A percentile compares a stretch with the other conserved stretches of the same genome.
Conservation (phyloP, 2,329 filamentous ascomycete species). For the Paraphoma chrysanthemicola region DNA sequence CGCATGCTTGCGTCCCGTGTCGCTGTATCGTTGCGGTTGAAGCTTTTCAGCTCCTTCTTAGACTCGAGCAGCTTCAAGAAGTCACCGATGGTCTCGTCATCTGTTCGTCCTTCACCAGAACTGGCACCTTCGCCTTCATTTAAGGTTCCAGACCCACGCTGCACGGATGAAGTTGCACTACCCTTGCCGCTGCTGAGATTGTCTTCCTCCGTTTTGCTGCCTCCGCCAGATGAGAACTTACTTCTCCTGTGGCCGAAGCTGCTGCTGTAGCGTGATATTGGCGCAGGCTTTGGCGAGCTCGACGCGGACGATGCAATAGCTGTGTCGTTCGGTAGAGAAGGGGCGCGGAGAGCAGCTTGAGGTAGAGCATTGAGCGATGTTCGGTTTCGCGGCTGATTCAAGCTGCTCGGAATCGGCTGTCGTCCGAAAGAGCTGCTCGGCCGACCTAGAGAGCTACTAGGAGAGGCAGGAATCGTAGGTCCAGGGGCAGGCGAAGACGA, state of each 20-base stretch:
- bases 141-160: constrained; percentile 80
- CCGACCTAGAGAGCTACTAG: constrained; percentile 56
- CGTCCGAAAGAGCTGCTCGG: constrained; percentile 32
- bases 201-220: constrained; percentile 75
- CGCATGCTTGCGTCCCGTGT: constrained; percentile 73
- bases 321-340: constrained; percentile 67
- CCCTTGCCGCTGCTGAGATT: constrained; percentile 82
- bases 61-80: constrained; percentile 89
- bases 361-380: constrained; percentile 78
- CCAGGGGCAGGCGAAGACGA: constrained; percentile 78
- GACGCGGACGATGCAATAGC: constrained; percentile 70
- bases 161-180: constrained; percentile 72
- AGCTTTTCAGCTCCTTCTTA: constrained; percentile 83
- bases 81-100: constrained; percentile 92
- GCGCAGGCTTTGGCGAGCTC: constrained; percentile 79
- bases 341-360: constrained; percentile 74
- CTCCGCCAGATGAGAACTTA: constrained; percentile 77
- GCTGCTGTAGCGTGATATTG: constrained; percentile 87
- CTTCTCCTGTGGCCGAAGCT: constrained; percentile 88
- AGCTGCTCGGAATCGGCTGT: constrained; percentile 26
- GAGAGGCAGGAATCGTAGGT: constrained; percentile 60
- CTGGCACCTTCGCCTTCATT: constrained; percentile 71
- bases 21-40: constrained; percentile 69
- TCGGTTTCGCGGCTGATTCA: constrained; percentile 67
- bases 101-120: constrained; percentile 72